A percentile compares a stretch with the other conserved stretches of the same genome.
Evolutionary conservation across 805 yeast genomes (phyloP).

Genomic region (Wickerhamiella allomyrinae): DNA sequence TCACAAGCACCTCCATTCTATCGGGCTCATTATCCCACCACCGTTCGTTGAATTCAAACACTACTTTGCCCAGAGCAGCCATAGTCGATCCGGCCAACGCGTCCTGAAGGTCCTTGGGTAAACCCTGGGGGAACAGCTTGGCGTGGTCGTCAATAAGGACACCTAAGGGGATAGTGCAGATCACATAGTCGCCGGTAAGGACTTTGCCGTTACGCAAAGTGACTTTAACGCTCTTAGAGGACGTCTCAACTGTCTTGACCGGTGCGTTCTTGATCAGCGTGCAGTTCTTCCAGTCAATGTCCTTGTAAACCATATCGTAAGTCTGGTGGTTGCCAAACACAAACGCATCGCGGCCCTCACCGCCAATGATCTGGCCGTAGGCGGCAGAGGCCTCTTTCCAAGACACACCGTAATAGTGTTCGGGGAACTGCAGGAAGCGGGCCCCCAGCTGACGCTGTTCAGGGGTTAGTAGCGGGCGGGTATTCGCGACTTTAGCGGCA

Average conservation of each 20-base stretch:
- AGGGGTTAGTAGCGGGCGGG: constrained; percentile 16
- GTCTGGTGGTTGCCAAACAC: constrained; percentile 43
- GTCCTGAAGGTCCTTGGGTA: constrained; percentile 30
- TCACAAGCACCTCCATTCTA: constrained; percentile 35
- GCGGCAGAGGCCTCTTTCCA: constrained; percentile 54
- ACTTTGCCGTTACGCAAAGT: constrained; percentile 24
- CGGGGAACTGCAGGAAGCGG: constrained; percentile 42
- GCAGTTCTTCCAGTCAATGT: constrained; percentile 25
- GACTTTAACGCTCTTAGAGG: constrained; percentile 11
- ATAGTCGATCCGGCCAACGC: constrained; percentile 38
- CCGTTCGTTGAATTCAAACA: constrained; percentile 46
- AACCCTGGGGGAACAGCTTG: constrained; percentile 35
- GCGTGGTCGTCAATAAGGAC: constrained; percentile 33
- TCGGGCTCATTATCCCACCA: constrained; percentile 46
- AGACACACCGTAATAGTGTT: constrained; percentile 68
- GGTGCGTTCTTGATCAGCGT: constrained; percentile 30
- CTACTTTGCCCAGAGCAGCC: constrained; percentile 59
- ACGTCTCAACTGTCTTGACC: constrained; percentile 30
- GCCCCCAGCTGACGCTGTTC: constrained; percentile 36
- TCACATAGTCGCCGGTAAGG: constrained; percentile 35
- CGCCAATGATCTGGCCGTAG: constrained; percentile 44
- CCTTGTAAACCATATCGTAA: constrained; percentile 30
- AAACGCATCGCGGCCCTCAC: constrained; percentile 61
- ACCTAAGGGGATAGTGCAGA: constrained; percentile 68
- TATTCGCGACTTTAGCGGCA: constrained; percentile 31